These are phyloP conservation scores for Phytophthora rubi DNA, from an alignment of 352 stramenopile genomes.

Conservation along the genomic window DNA sequence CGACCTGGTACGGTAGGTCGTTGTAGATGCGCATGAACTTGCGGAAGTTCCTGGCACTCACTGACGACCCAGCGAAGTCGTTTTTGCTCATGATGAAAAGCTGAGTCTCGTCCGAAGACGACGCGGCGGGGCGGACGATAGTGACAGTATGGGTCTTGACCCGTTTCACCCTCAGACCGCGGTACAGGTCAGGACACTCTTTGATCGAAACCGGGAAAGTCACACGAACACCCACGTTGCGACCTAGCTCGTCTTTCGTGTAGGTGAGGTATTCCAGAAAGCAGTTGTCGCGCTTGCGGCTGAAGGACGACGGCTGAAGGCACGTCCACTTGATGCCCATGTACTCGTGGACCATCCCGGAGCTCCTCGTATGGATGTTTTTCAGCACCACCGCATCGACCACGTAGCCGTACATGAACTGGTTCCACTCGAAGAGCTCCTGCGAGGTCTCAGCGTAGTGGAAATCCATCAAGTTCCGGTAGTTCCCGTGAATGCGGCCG, in stretches of 20 bases:
- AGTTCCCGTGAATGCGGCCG: conserved; percentile 62
- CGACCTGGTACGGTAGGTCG: conserved; percentile 62
- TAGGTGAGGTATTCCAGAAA: conserved; percentile 80
- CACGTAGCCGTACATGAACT: conserved; percentile 68
- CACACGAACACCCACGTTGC: conserved; percentile 72
- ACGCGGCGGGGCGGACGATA: conserved; percentile 43
- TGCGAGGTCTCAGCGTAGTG: conserved; percentile 68
- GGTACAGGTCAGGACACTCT: conserved; percentile 62
- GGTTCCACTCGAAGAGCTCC: conserved; percentile 72
- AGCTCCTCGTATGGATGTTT: conserved; percentile 68
- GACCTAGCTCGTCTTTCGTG: conserved; percentile 61
- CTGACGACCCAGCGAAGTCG: conserved; percentile 45
- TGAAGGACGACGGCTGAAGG: conserved; percentile 57
- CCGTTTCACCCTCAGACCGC: conserved; percentile 55
- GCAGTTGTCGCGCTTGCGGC: conserved; percentile 69
- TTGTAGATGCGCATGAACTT: conserved; percentile 61
- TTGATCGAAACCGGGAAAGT: conserved; percentile 65
- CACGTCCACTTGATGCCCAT: conserved; percentile 86
- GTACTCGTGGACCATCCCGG: conserved; percentile 53
- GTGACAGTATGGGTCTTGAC: conserved; percentile 57
- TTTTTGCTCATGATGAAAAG: conserved; percentile 70
- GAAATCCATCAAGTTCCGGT: conserved; percentile 69
- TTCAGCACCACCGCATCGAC: conserved; percentile 76
- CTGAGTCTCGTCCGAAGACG: conserved; percentile 44
- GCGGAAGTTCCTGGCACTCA: conserved; percentile 43